Percentiles rank a stretch among this genome's conserved stretches.
Conservation (phyloP, 1,284 basidiomycete species). For the Marasmius tenuissimus region DNA sequence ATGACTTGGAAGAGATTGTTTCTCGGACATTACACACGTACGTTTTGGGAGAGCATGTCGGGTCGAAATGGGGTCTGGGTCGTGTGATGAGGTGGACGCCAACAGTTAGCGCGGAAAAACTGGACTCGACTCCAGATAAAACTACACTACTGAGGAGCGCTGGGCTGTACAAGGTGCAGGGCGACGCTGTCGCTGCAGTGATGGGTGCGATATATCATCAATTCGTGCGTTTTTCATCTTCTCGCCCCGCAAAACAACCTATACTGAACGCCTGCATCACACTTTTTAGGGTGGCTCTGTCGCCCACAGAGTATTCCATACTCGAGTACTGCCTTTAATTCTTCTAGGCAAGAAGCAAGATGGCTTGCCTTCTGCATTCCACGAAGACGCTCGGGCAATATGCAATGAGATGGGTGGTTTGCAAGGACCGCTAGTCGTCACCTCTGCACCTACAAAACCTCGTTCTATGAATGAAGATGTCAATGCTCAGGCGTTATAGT, state of each 20-base stretch:
- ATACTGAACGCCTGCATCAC: not conserved
- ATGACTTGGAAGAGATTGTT: constrained; percentile 57
- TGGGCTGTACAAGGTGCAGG: constrained; percentile 76
- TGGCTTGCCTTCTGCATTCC: constrained; percentile 55
- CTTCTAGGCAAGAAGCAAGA: constrained; percentile 39
- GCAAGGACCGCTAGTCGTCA: constrained; percentile 16
- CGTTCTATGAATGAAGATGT: not conserved
- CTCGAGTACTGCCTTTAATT: constrained; percentile 59
- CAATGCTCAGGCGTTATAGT: not conserved
- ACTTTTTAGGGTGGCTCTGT: constrained; percentile 54
- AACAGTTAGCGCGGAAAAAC: constrained; percentile 32
- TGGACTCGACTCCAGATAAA: constrained; percentile 24
- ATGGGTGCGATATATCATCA: constrained; percentile 77
- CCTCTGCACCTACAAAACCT: not conserved
- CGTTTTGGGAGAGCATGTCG: constrained; percentile 68
- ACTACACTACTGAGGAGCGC: constrained; percentile 42
- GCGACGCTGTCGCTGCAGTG: constrained; percentile 73
- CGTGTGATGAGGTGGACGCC: constrained; percentile 71
- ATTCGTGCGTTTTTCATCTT: constrained; percentile 56
- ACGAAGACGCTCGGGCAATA: constrained; percentile 43
- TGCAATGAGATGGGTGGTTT: constrained; percentile 50
- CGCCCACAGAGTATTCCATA: constrained; percentile 68
- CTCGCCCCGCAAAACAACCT: too few relatives aligned
- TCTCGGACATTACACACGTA: constrained; percentile 64
- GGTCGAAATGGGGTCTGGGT: constrained; percentile 69